Percentiles rank a stretch among this genome's conserved stretches.
phyloP scores from a whole-genome alignment of 192 early-diverging fungal species.

The Mortierella claussenii region DNA sequence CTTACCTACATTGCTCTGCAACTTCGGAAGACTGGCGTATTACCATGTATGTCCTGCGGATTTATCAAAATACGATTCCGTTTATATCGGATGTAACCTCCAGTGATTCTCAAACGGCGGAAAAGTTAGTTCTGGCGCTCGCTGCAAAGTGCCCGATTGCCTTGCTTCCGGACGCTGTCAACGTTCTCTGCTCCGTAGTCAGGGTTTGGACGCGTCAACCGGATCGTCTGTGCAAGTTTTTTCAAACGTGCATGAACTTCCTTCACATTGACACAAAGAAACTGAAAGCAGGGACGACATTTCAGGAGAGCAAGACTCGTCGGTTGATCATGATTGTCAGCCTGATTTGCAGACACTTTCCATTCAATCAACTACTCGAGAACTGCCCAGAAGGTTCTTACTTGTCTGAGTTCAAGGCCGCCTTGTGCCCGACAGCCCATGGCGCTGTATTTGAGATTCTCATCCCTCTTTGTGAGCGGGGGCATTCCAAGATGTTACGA shows the following conservation, averaged over 20 bases:
- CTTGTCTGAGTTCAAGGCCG: constrained; percentile 35
- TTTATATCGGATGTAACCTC: constrained; percentile 13
- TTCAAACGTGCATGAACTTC: constrained; percentile 28
- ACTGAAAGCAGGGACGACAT: constrained; percentile 59
- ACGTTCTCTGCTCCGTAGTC: constrained; percentile 81
- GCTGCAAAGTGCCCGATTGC: constrained; percentile 38
- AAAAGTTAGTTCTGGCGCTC: constrained; percentile 18
- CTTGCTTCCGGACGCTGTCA: constrained; percentile 33
- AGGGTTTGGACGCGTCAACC: constrained; percentile 72
- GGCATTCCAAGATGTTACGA: constrained; percentile 54
- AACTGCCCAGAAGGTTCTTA: constrained; percentile 28
- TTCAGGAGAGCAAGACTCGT: constrained; percentile 58
- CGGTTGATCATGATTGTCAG: constrained; percentile 80
- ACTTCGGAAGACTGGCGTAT: constrained; percentile 39
- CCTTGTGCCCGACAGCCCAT: constrained; percentile 16
- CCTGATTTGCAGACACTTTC: constrained; percentile 79
- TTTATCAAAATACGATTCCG: constrained; percentile 26
- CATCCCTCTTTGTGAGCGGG: neutral
- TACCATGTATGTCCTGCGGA: constrained; percentile 47
- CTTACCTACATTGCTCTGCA: constrained; percentile 33
- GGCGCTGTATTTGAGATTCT: constrained; percentile 26
- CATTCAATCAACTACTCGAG: constrained; percentile 66
- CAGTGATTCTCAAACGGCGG: constrained; percentile 6
- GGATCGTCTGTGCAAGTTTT: constrained; percentile 31
- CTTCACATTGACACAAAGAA: constrained; percentile 56